A percentile compares a stretch with the other conserved stretches of the same genome.
Conservation (phyloP, 305 asterid genomes). For the Solanum aculeatissimum region DNA sequence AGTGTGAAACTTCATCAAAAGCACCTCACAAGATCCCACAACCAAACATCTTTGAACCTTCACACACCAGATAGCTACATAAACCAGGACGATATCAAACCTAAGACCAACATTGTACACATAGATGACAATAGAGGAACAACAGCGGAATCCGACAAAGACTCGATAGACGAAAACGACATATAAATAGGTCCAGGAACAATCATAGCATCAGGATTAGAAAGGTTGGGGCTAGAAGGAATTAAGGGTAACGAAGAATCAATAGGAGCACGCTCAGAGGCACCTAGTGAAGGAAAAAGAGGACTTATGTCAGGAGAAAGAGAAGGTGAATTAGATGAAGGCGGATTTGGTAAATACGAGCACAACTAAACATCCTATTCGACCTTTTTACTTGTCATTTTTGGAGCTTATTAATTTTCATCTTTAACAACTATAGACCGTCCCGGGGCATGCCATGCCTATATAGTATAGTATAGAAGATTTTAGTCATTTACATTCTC, state of each 20-base stretch:
- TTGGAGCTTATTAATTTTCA: too few relatives aligned
- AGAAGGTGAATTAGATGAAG: conserved; percentile 30
- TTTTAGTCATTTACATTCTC: too few relatives aligned
- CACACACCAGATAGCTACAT: conserved; percentile 1
- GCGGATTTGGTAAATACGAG: conserved; percentile 63
- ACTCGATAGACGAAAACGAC: conserved; percentile 30
- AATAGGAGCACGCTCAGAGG: conserved; percentile 52
- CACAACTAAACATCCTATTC: conserved; percentile 32
- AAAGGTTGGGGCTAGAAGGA: conserved; percentile 87
- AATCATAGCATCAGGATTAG: conserved; percentile 51
- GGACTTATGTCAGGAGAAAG: conserved; percentile 68
- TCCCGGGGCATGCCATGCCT: too few relatives aligned
- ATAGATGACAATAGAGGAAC: conserved; percentile 21
- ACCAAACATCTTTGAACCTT: not conserved
- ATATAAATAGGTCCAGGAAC: conserved; percentile 35
- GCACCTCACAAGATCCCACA: conserved; percentile 1
- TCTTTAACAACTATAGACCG: too few relatives aligned
- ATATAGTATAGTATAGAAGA: too few relatives aligned
- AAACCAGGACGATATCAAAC: conserved; percentile 21
- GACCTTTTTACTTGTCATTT: too few relatives aligned
- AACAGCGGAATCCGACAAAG: conserved; percentile 25
- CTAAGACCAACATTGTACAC: conserved; percentile 11
- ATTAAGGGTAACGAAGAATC: conserved; percentile 61
- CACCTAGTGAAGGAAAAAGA: conserved; percentile 69
- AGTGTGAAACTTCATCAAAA: not conserved